These are phyloP conservation scores for Nepenthes mirabilis DNA, from an alignment of 148 eudicot species.

Conservation along the genomic window DNA sequence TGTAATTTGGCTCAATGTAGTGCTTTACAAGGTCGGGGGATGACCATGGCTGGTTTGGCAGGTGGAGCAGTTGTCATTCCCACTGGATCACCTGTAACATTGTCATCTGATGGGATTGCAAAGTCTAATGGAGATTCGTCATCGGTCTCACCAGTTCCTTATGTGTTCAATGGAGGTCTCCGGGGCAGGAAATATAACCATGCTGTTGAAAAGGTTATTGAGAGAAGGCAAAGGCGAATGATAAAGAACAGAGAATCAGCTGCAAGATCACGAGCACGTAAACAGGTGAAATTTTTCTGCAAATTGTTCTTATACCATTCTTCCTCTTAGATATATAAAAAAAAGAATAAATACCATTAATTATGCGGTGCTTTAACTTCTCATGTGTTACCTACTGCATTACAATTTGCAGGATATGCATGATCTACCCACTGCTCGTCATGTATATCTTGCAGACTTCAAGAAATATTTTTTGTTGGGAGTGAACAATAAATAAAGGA, in stretches of 20 bases:
- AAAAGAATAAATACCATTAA: too few species aligned
- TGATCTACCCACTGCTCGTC: neutral
- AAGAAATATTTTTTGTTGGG: too few species aligned
- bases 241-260: conserved; percentile 93
- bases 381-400: too few species aligned
- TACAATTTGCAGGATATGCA: neutral
- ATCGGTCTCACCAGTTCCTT: conserved; percentile 78
- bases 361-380: too few species aligned
- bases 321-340: too few species aligned
- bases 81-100: conserved; percentile 53
- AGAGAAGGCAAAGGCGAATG: conserved; percentile 90
- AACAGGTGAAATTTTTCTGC: conserved; percentile 41
- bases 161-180: conserved; percentile 37
- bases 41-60: conserved; percentile 50
- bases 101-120: conserved; percentile 68
- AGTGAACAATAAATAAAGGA: too few species aligned
- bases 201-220: conserved; percentile 77
- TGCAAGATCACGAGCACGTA: conserved; percentile 93
- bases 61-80: conserved; percentile 45
- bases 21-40: conserved; percentile 36
- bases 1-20: conserved; percentile 31
- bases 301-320: too few species aligned
- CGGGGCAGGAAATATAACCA: conserved; percentile 44
- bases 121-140: conserved; percentile 71
- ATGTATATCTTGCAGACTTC: too few species aligned